A percentile compares a stretch with the other conserved stretches of the same genome.
phyloP scores from a whole-genome alignment of 2,329 filamentous ascomycete species.

The Apiospora arundinis region DNA sequence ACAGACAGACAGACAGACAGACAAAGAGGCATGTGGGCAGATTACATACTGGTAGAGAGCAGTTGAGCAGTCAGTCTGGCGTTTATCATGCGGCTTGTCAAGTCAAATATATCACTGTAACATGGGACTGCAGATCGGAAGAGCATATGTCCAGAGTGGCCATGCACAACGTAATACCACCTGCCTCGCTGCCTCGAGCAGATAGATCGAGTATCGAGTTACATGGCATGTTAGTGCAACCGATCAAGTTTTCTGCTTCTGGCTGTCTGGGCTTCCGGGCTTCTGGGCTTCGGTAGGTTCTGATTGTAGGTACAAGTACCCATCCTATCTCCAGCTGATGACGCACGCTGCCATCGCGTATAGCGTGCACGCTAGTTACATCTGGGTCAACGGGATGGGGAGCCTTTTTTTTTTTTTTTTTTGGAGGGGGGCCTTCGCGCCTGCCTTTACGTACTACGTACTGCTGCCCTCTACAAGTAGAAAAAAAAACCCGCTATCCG shows the following conservation, averaged over 20 bases:
- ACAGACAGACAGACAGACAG: too few species aligned
- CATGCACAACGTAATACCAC: neutral
- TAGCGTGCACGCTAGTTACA: neutral
- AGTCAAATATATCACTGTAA: neutral
- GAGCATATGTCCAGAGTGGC: neutral
- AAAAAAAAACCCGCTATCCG: too few species aligned
- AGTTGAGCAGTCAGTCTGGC: neutral
- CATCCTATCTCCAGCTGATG: conserved; percentile 4
- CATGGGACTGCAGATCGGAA: conserved; percentile 1
- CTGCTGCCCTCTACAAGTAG: neutral
- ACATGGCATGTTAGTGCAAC: conserved; percentile 6
- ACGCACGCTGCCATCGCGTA: neutral
- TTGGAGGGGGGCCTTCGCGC: too few species aligned
- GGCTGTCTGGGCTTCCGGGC: neutral
- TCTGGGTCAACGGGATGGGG: conserved; percentile 4
- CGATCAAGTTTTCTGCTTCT: neutral
- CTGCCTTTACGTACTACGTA: neutral
- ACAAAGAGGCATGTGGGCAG: neutral
- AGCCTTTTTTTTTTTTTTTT: too few species aligned
- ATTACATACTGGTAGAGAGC: too few species aligned
- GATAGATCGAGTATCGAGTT: conserved; percentile 13
- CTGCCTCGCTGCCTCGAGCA: neutral
- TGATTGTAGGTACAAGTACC: neutral
- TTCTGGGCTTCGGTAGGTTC: neutral
- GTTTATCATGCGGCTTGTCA: neutral